Evolutionary conservation across 805 yeast species (phyloP), one percentile per base, ranked within the genome.

Genomic region (Saturnispora besseyi): DNA sequence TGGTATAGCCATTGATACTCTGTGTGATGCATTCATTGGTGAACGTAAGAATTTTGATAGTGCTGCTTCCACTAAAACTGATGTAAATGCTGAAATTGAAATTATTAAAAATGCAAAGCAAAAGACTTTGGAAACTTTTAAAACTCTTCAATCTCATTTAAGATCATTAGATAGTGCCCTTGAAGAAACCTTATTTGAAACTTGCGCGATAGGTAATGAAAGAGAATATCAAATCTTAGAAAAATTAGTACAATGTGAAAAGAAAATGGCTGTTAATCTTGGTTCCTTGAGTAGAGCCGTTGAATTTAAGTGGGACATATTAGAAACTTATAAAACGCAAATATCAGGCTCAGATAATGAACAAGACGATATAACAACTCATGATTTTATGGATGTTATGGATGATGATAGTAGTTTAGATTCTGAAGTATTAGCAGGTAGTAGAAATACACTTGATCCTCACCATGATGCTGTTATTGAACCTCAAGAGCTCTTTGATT

Each of bases 331-430:
- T 41, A 38, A 50, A 13, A 29, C 30, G 22, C 24, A 34, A 30
- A 11, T 31, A 12, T 22, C n/a, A 11, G 26, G 11, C 10, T 26
- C 51, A 10, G 55, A 50, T 5, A 70, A 60, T 13, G 52, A 56
- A 15, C 49, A 59, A 0, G 53, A 57, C 8, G 66, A 61, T 21
- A 56, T 59, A 41, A 63, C 56, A 33, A 59, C 65, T 40, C 61
- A 57, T 41, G 79, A 81, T 58, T 67, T 85, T 21, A 84, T 84
- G 60, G 81, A 81, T 50, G 60, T 82, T 32, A 86, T 86, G 61
- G 80, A 82, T 2, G 75, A 74, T 54, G 73, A 82, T 57, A 66
- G 85, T 40, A 87, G 89, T 0, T 91, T 93, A 0, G 80, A 90
- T 0, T 71, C 82, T 61, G 78, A 78, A 1, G 68, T 84, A 45